Evolutionary conservation across 2,329 filamentous ascomycete species (phyloP).

Genomic region (Didymella sp.): DNA sequence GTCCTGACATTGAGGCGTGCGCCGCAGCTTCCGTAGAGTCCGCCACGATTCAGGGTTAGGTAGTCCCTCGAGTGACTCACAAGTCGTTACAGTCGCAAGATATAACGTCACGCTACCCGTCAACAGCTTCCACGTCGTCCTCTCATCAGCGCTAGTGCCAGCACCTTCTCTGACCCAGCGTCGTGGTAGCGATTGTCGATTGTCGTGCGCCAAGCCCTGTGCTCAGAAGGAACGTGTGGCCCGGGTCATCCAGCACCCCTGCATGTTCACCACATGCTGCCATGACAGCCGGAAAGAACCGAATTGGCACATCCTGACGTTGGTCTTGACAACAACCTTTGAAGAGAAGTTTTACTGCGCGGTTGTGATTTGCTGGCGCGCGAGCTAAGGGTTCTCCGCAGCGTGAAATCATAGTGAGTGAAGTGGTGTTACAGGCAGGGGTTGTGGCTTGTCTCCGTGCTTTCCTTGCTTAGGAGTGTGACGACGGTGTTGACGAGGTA

Average conservation of each 20-base stretch:
- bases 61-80: background rate
- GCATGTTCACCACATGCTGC: background rate
- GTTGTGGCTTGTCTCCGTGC: background rate
- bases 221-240: background rate
- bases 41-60: background rate
- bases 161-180: background rate
- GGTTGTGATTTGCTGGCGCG: background rate
- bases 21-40: background rate
- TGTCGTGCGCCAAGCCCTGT: slow-evolving; percentile 3
- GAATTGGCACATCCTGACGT: slow-evolving; percentile 2
- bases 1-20: background rate
- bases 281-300: slow-evolving; percentile 9
- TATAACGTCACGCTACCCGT: slow-evolving; percentile 2
- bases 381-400: background rate
- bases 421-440: slow-evolving; percentile 8
- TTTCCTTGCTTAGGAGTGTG: slow-evolving; percentile 14
- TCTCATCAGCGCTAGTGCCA: background rate
- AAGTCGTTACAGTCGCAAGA: background rate
- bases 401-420: slow-evolving; percentile 7
- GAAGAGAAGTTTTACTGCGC: background rate
- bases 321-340: background rate
- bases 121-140: background rate
- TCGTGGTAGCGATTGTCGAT: slow-evolving; percentile 9
- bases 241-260: background rate
- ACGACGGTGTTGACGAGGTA: slow-evolving; percentile 7